Percentiles rank a stretch among this genome's conserved stretches.
phyloP scores from a whole-genome alignment of 2,329 filamentous ascomycete genomes.

The Tolypocladium album region DNA sequence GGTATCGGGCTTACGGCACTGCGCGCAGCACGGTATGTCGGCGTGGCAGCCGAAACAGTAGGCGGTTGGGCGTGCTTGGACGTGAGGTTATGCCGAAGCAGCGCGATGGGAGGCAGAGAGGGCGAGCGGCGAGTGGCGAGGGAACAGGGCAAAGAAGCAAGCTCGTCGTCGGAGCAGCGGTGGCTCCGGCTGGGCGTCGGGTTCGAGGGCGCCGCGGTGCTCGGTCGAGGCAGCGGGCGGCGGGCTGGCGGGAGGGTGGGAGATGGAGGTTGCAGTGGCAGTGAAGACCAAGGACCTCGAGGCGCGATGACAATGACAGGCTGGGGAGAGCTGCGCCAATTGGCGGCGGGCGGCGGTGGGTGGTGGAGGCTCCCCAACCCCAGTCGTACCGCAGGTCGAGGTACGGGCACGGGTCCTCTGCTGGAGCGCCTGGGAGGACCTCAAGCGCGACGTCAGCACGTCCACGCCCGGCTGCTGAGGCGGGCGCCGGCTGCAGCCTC shows the following conservation, averaged over 20 bases:
- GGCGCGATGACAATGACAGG: constrained; percentile 5
- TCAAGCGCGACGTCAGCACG: background rate
- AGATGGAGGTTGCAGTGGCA: constrained; percentile 4
- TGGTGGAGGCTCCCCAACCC: background rate
- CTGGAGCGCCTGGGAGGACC: background rate
- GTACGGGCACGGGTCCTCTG: background rate
- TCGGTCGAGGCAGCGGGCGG: background rate
- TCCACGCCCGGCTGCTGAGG: background rate
- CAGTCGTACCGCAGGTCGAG: background rate
- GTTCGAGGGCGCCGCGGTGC: background rate
- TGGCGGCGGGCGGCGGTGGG: constrained; percentile 4
- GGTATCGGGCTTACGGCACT: background rate
- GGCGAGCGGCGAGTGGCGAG: background rate
- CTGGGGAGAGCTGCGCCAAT: constrained; percentile 7
- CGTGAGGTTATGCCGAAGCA: background rate
- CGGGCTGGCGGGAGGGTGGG: background rate
- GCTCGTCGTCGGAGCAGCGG: background rate
- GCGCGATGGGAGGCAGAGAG: background rate
- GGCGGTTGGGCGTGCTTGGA: background rate
- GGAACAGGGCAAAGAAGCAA: background rate
- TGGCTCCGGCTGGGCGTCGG: background rate
- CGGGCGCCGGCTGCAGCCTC: background rate
- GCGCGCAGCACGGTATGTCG: background rate
- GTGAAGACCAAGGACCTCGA: background rate
- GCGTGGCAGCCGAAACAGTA: background rate